These are phyloP conservation scores for Fusarium kyushuense DNA, from an alignment of 2,329 filamentous ascomycete species.

Conservation along the genomic window DNA sequence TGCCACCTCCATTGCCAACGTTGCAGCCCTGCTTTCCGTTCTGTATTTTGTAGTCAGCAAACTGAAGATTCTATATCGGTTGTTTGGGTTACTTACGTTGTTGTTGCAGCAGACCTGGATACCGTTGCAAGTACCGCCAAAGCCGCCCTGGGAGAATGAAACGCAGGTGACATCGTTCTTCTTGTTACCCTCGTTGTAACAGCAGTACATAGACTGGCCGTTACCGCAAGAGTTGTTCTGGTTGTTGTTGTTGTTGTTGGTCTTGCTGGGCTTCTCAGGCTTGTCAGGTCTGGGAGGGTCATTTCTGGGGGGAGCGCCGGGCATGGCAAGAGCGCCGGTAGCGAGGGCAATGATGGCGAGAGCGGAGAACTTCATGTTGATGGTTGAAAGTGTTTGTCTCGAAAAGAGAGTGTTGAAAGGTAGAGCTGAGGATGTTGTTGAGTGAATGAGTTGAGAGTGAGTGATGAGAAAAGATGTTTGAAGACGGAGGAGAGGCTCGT, in stretches of 20 bases:
- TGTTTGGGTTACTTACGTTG: neutral
- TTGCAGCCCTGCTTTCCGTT: neutral
- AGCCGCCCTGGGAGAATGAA: neutral
- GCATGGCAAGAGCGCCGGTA: constrained; percentile 24
- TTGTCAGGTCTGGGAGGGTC: too few species aligned
- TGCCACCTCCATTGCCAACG: neutral
- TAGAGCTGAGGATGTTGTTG: constrained; percentile 5
- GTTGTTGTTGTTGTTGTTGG: neutral
- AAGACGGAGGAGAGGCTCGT: neutral
- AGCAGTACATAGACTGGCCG: constrained; percentile 22
- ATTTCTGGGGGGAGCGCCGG: too few species aligned
- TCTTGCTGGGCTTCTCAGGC: neutral
- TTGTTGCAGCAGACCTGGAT: constrained; percentile 24
- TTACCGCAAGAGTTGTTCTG: neutral
- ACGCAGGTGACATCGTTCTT: neutral
- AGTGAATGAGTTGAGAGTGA: constrained; percentile 25
- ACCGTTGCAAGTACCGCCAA: neutral
- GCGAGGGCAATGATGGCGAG: constrained; percentile 18
- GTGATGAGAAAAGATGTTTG: constrained; percentile 12
- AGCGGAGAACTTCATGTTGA: constrained; percentile 29
- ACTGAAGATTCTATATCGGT: accelerated
- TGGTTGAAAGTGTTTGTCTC: constrained; percentile 11
- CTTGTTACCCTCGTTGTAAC: neutral
- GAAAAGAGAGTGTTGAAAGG: constrained; percentile 16
- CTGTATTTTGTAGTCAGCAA: neutral